Percentiles rank a stretch among this genome's conserved stretches.
These are phyloP conservation scores for Pestalotiopsis sp. DNA, from an alignment of 2,329 filamentous ascomycete genomes.

Conservation along the genomic window DNA sequence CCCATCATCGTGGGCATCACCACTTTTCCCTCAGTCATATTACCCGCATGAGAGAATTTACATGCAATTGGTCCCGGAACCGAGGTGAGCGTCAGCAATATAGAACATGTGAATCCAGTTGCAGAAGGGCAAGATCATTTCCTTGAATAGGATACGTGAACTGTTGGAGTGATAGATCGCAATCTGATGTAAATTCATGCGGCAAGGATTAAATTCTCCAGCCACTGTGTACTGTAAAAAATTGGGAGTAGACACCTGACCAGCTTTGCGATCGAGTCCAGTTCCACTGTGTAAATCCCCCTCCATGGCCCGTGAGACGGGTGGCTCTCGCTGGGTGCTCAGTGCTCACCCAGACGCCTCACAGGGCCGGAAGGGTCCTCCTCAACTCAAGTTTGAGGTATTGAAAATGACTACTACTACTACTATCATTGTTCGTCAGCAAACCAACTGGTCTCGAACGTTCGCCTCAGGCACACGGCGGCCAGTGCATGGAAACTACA, in stretches of 20 bases:
- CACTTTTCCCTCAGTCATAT: neutral
- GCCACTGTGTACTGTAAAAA: neutral
- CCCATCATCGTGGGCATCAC: neutral
- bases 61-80: neutral
- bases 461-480: neutral
- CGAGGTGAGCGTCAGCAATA: too few relatives aligned
- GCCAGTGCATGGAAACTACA: neutral
- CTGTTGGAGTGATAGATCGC: neutral
- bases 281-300: neutral
- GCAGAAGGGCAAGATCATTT: neutral
- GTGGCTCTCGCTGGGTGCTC: neutral
- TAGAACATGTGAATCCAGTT: neutral
- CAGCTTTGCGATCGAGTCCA: neutral
- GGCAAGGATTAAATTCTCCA: neutral
- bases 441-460: neutral
- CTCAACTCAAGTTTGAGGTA: neutral
- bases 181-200: neutral
- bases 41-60: neutral
- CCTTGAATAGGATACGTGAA: neutral
- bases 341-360: neutral
- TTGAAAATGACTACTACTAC: neutral
- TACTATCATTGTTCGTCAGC: neutral
- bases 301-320: neutral
- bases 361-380: neutral
- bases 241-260: neutral